Base-by-base conservation (phyloP, 108 stramenopile species). In the Mayamaea pseudoterrestris region DNA sequence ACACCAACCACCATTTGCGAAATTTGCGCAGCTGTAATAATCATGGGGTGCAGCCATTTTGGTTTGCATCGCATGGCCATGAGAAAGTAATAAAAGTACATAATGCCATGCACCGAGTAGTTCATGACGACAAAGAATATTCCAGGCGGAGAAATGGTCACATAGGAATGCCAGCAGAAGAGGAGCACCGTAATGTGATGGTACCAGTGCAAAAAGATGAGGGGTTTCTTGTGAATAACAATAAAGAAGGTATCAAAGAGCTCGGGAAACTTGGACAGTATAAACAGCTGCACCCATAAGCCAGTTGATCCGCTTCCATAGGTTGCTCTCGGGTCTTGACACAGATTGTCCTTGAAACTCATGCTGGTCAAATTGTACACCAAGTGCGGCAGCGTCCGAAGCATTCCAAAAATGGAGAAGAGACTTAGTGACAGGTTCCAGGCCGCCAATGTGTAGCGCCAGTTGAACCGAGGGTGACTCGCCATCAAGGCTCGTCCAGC, bases 91-190 rank as follows among this genome's bases (percentile, higher is more conserved):
- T 99, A 99, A 18, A 76, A 69, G 76, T 99, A 99, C 99, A 99
- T 99, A 47, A 94, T 61, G 26, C 94, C 90, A 51, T 99, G 99
- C 14, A 98, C 99, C 24, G 79, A 58, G 73, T 97, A 99, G 68
- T 99, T 99, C 96, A 99, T 98, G n/a, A 89, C 91, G 16, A 90
- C 84, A 62, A 98, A 98, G 75, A 94, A 91, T 30, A 98, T 69
- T 18, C 94, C 97, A n/a, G 69, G 53, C 48, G 90, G 77, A n/a
- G 81, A 61, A 37, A 67, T 73, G 46, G 80, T 77, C 17, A 82
- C 93, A 65, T 95, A 98, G 32, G 83, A 76, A 65, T 92, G 87
- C 94, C 94, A 98, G 82, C 93, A 94, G 73, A 88, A 98, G 4
- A 94, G 69, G 18, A 98, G 61, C 14, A 98, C 97, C 22, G 97